These are phyloP conservation scores for Madurella mycetomatis DNA, from an alignment of 2,329 filamentous ascomycete genomes.

Conservation along the genomic window DNA sequence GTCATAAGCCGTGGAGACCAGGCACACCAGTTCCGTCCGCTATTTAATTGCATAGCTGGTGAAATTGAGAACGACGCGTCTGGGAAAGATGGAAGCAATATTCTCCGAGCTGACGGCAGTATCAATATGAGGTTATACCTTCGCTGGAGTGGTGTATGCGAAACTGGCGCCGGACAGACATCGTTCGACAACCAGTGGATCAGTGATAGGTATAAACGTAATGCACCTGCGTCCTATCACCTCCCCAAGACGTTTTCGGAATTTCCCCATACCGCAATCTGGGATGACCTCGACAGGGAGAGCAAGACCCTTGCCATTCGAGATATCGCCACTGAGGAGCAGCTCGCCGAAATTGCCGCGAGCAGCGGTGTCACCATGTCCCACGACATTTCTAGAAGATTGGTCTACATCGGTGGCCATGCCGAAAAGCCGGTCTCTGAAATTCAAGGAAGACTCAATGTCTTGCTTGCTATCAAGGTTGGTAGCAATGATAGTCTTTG, in stretches of 20 bases:
- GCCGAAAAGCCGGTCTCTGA: constrained; percentile 8
- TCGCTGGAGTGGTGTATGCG: not conserved
- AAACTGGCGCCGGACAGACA: constrained; percentile 3
- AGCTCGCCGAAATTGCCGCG: constrained; percentile 12
- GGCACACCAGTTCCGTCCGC: constrained; percentile 10
- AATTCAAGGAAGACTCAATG: constrained; percentile 23
- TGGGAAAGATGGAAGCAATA: not conserved
- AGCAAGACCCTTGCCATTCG: constrained; percentile 13
- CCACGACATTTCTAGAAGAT: constrained; percentile 2
- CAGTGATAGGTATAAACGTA: not conserved
- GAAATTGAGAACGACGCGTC: constrained; percentile 18
- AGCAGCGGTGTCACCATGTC: constrained; percentile 11
- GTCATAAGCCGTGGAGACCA: constrained; percentile 20
- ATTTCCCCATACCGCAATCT: constrained; percentile 14
- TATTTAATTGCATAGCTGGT: constrained; percentile 8
- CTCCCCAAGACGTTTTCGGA: not conserved
- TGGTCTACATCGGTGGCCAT: constrained; percentile 17
- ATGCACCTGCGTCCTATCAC: not conserved
- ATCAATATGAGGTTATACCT: not conserved
- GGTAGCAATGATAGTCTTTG: not conserved
- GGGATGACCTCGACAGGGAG: constrained; percentile 25
- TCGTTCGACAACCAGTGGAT: constrained; percentile 18
- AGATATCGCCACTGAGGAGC: constrained; percentile 14
- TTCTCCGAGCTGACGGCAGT: constrained; percentile 6
- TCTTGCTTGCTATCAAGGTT: constrained; percentile 15